phyloP scores from a whole-genome alignment of 2,329 filamentous ascomycete species.

The Dothistroma pini region DNA sequence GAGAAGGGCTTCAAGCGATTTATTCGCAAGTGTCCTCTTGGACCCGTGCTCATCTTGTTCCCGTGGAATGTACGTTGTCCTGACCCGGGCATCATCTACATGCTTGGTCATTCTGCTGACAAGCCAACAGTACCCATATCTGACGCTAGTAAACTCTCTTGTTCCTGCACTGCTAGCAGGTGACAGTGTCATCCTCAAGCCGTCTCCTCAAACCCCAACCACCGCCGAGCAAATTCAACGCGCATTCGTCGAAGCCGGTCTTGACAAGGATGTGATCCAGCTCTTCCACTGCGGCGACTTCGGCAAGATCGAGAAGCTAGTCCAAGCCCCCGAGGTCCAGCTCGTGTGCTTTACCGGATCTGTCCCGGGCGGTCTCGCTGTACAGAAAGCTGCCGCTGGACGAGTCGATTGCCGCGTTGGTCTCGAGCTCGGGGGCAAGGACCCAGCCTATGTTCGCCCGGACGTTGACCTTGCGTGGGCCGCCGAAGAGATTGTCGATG shows the following conservation, averaged over 20 bases:
- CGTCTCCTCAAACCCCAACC: constrained; percentile 90
- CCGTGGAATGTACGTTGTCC: constrained; percentile 82
- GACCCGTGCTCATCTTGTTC: constrained; percentile 84
- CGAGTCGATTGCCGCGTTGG: constrained; percentile 76
- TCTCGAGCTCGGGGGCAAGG: constrained; percentile 90
- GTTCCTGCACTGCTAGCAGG: constrained; percentile 87
- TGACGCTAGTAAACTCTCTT: constrained; percentile 88
- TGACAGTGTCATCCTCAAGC: constrained; percentile 90
- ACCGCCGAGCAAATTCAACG: constrained; percentile 78
- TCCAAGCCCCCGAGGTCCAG: constrained; percentile 71
- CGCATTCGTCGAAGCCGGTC: constrained; percentile 73
- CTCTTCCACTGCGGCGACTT: constrained; percentile 87
- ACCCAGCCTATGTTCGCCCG: constrained; percentile 80
- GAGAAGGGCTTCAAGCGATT: constrained; percentile 89
- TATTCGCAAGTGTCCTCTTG: constrained; percentile 82
- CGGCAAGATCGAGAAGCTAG: constrained; percentile 69
- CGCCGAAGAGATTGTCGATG: constrained; percentile 91
- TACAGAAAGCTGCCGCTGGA: constrained; percentile 79
- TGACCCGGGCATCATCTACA: constrained; percentile 5
- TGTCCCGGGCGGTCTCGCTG: constrained; percentile 78
- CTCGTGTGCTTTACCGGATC: constrained; percentile 93
- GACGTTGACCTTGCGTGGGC: constrained; percentile 91
- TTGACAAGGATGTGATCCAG: constrained; percentile 80
- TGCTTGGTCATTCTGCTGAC: constrained; percentile 4
- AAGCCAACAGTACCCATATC: constrained; percentile 75